Base-by-base conservation (phyloP, 306 rosid genomes). In the Cucurbita argyrosperma region DNA sequence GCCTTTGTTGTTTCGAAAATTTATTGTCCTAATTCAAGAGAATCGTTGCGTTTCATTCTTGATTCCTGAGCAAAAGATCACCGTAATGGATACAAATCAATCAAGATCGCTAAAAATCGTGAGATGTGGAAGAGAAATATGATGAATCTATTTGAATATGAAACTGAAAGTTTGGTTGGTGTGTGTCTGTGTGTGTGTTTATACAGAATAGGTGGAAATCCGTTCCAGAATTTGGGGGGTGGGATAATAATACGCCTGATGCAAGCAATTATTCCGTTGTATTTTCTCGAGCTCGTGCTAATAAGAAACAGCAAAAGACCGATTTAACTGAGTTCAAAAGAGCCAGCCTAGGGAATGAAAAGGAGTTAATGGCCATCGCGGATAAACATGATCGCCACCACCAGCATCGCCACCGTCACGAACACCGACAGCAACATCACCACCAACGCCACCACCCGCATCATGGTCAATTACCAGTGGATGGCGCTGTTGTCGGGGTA, bases 161-260 rank as follows among this genome's bases (percentile, higher is more conserved):
- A 18, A 45, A 23, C 21, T 46, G 11, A 47, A 23, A 14, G 54
- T 26, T 69, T 49, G 14, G 21, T 21, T 46, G 38, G 30, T 40
- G 4, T 40, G 4, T 39, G 13, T 62, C 2, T 39, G 7, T 62
- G 21, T 59, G 42, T 10, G 39, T 58, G 40, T 66, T 6, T 23
- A 13, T 79, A 72, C 80, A 92, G 98, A 82, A 82, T 65, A 56
- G 40, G n/a, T 35, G 88, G 87, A 85, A 78, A 82, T 81, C 98
- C 42, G 96, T 92, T 70, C 98, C 98, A 54, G 85, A 87, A 39
- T 92, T 92, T 78, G 98, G 96, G 78, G 98, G 82, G 55, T 92
- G 98, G 98, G 92, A 90, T 40, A 73, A 87, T 1, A 87, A 82
- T 64, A 18, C 74, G 0, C 56, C 76, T 0, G 88, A 82, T 60